Evolutionary conservation across 768 basidiomycete genomes (phyloP), one percentile per base, ranked within the genome.

Genomic region (Termitomyces sp.): DNA sequence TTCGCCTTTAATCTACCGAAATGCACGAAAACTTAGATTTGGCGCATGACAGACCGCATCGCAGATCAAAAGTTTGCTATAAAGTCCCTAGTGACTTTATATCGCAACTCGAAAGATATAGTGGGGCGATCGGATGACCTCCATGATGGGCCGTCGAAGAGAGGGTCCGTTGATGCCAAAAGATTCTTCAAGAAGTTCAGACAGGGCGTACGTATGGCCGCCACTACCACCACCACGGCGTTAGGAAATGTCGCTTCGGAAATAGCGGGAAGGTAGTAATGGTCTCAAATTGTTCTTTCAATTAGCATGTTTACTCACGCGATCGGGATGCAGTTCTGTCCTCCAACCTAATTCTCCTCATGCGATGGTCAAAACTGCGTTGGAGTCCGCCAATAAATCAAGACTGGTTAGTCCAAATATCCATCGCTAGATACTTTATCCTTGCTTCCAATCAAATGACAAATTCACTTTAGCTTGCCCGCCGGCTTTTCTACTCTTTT

Each of bases 401-500:
- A 83, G 87, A 58, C 68, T 86, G 65, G 86, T 87, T 60, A 31
- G 67, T 60, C 24, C 24, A 13, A 34, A 26, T 5, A 48, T 31
- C 31, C 33, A 51, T 37, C 31, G 48, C 51, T 31, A 41, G 50
- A 46, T 60, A 41, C 46, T 34, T 3, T 7, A 29, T 55, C 24
- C 45, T 56, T 29, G 16, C 49, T 54, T 54, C 52, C 51, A 52
- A 55, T 49, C 51, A 33, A 28, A 37, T 59, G 59, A 57, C 55
- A 51, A 37, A 37, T 18, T 58, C 42, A 54, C 50, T 60, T 59
- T 66, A 92, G 81, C 85, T 97, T 54, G 92, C 94, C 45, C 82
- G 90, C 51, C 79, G 93, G 37, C 73, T 97, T 41, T 97, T 85
- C 75, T 92, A 92, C 72, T 94, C 92, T 7, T 95, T 92, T 73